phyloP scores from a whole-genome alignment of 1,139 yeast genomes.

The Diutina rugosa region DNA sequence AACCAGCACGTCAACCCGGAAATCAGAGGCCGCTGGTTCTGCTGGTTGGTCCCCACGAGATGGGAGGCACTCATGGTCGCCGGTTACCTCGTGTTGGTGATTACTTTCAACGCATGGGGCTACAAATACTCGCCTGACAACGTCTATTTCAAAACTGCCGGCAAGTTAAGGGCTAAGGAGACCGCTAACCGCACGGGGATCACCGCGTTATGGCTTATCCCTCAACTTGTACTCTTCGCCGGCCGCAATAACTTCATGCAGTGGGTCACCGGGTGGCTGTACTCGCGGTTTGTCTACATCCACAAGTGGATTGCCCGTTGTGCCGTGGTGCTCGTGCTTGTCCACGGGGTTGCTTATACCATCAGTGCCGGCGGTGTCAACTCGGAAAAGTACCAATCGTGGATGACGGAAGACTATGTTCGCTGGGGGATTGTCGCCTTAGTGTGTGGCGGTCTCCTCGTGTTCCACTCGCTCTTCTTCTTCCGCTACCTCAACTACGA shows the following conservation, averaged over 20 bases:
- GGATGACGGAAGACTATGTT: conserved; percentile 27
- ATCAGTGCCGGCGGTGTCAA: conserved; percentile 21
- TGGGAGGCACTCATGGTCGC: conserved; percentile 9
- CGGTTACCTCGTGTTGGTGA: conserved; percentile 19
- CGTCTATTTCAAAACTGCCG: conserved; percentile 13
- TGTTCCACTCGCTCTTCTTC: conserved; percentile 24
- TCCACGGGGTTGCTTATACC: conserved; percentile 42
- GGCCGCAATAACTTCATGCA: conserved; percentile 47
- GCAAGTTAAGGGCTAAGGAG: conserved; percentile 36
- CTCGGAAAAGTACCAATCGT: conserved; percentile 14
- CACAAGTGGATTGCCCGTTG: conserved; percentile 28
- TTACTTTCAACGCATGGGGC: conserved; percentile 6
- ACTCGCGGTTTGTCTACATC: conserved; percentile 29
- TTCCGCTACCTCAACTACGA: conserved; percentile 33
- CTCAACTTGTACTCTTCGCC: conserved; percentile 33
- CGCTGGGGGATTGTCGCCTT: conserved; percentile 45
- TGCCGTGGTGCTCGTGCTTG: conserved; percentile 24
- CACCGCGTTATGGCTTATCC: conserved; percentile 38
- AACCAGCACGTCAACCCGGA: conserved; percentile 27
- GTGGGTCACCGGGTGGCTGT: conserved; percentile 39
- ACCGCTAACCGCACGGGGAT: conserved; percentile 44
- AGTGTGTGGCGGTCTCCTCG: conserved; percentile 23
- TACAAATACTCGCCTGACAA: conserved; percentile 11
- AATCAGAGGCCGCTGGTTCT: neutral
- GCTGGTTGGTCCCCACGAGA: conserved; percentile 1